Evolutionary conservation across 106 monocot species (phyloP).

Genomic region (Dendrobium officinale): DNA sequence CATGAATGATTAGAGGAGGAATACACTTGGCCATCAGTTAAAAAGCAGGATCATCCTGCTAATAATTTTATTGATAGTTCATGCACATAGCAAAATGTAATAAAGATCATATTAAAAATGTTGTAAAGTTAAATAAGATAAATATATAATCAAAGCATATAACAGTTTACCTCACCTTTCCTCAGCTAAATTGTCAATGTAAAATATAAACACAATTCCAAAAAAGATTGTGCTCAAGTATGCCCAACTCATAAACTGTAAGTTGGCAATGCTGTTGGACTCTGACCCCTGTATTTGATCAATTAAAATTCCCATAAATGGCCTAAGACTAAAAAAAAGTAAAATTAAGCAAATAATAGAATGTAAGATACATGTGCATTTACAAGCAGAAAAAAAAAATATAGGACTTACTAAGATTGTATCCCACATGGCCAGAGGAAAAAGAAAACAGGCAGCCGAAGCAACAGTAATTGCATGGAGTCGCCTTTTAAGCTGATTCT

Average conservation of each 20-base stretch:
- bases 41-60: not conserved
- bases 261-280: constrained; percentile 47
- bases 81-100: not conserved
- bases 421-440: constrained; percentile 96
- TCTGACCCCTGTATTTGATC: constrained; percentile 59
- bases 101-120: not conserved
- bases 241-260: constrained; percentile 77
- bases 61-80: not conserved
- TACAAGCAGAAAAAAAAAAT: not conserved
- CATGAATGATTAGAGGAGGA: not conserved
- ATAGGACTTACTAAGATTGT: constrained; percentile 57
- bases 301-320: constrained; percentile 12
- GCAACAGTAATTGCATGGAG: constrained; percentile 92
- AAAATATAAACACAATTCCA: constrained; percentile 86
- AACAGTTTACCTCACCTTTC: constrained; percentile 54
- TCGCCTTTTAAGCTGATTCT: constrained; percentile 95
- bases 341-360: not conserved
- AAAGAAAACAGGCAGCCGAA: constrained; percentile 94
- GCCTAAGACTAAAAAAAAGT: not conserved
- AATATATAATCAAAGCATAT: not conserved
- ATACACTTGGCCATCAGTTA: not conserved
- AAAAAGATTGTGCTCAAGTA: constrained; percentile 84
- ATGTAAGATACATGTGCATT: not conserved
- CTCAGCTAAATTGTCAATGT: constrained; percentile 89
- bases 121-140: not conserved